Conservation (phyloP, 495 filamentous ascomycete species). For the Lepraria neglecta region DNA sequence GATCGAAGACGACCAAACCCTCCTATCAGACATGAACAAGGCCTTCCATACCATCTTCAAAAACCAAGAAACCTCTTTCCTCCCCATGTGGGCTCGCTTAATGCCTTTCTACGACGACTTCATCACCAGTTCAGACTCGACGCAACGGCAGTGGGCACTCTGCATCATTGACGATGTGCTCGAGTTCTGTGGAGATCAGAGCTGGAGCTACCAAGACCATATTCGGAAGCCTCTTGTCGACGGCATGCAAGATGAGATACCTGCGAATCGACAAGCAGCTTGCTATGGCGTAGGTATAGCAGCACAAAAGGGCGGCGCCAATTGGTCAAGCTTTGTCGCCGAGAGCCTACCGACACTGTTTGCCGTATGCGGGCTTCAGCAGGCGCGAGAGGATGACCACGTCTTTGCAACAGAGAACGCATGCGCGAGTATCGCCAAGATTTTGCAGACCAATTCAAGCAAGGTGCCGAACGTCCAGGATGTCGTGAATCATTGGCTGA, state of each 20-base stretch:
- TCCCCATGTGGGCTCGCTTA: slow-evolving; percentile 79
- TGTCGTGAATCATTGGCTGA: slow-evolving; percentile 73
- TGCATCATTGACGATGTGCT: slow-evolving; percentile 98
- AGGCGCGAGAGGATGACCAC: slow-evolving; percentile 84
- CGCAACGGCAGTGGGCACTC: slow-evolving; percentile 94
- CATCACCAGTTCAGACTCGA: slow-evolving; percentile 74
- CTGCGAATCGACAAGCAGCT: slow-evolving; percentile 93
- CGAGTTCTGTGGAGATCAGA: slow-evolving; percentile 86
- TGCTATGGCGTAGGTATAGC: slow-evolving; percentile 95
- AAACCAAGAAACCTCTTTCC: slow-evolving; percentile 78
- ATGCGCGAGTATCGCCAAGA: slow-evolving; percentile 92
- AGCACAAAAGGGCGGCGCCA: slow-evolving; percentile 79
- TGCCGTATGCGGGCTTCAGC: slow-evolving; percentile 67
- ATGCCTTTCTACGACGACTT: slow-evolving; percentile 79
- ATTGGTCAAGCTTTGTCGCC: slow-evolving; percentile 78
- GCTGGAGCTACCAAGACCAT: slow-evolving; percentile 71
- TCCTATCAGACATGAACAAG: slow-evolving; percentile 99
- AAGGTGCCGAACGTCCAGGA: slow-evolving; percentile 68
- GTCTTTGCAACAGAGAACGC: slow-evolving; percentile 98
- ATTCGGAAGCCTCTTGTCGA: slow-evolving; percentile 79
- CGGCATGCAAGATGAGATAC: slow-evolving; percentile 74
- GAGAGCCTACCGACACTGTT: slow-evolving; percentile 76
- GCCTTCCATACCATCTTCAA: slow-evolving; percentile 99
- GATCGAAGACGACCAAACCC: slow-evolving; percentile 93
- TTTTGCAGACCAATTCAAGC: slow-evolving; percentile 76